Base-by-base conservation (phyloP, 805 yeast species). In the Candida railenensis region DNA sequence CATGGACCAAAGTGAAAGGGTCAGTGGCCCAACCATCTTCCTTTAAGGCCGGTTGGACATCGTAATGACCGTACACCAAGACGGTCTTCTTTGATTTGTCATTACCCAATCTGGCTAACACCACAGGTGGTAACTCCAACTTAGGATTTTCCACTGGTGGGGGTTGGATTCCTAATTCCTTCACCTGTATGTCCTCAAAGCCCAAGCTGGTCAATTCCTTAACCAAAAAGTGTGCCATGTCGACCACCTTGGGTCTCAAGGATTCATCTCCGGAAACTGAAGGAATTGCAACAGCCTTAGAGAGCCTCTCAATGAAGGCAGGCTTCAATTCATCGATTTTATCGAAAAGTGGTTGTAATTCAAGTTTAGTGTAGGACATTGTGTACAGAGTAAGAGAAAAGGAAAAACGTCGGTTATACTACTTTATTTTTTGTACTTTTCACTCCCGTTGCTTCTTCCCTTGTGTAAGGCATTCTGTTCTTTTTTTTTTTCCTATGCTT, bases 1-100 rank as follows among this genome's bases (percentile, higher is more conserved):
- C 76, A 53, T 66, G 68, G 51, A 79, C 77, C 60, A 94, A 71
- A 46, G 71, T 74, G 69, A 94, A 94, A 8, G 99, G 99, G 52
- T 91, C 96, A 37, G 94, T 80, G 58, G 77, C 74, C 99, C 99
- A 94, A 34, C 99, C 99, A 63, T 94, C 99, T 57, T 87, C 96
- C 48, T 72, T 55, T 25, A 78, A 70, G 15, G 99, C 99, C 9
- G 99, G 99, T 74, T 94, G 99, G 52, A 94, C 99, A 60, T 94
- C 99, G 69, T 92, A 92, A 66, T 94, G 99, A 42, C 98, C 99
- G 64, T 94, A 94, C 36, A 94, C 83, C 53, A 95, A 77, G 38
- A 94, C 86, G 25, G 90, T 94, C 70, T 89, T 91, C 78, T 91
- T 91, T 28, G 66, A 53, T 34, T 96, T 85, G 62, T 90, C 95